Percentiles rank a stretch among this genome's conserved stretches.
phyloP scores from a whole-genome alignment of 192 early-diverging fungal genomes.

The Globomyces pollinis-pini region DNA sequence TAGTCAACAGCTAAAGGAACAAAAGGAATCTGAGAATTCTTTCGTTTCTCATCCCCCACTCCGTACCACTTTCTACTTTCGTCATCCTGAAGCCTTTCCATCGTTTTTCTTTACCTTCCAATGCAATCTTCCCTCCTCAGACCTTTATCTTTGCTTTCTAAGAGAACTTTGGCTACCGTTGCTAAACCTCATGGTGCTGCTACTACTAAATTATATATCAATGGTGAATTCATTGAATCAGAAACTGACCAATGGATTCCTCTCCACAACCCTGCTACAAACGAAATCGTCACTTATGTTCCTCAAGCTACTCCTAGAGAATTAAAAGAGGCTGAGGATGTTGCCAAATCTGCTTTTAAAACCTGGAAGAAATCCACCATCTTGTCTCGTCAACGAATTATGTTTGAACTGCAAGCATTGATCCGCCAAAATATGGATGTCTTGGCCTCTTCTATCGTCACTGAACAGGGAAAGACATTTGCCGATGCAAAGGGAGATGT shows the following conservation, averaged over 20 bases:
- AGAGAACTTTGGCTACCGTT: background rate
- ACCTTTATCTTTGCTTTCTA: too few relatives aligned
- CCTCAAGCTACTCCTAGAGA: constrained; percentile 84
- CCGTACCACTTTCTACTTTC: too few relatives aligned
- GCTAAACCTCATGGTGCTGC: background rate
- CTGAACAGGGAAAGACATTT: constrained; percentile 91
- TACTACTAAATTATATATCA: constrained; percentile 60
- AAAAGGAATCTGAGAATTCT: too few relatives aligned
- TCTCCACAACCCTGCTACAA: constrained; percentile 85
- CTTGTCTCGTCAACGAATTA: constrained; percentile 76
- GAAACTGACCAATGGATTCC: constrained; percentile 79
- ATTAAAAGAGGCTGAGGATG: constrained; percentile 64
- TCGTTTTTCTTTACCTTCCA: too few relatives aligned
- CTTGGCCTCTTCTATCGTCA: constrained; percentile 72
- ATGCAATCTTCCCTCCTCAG: too few relatives aligned
- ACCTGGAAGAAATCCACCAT: constrained; percentile 78
- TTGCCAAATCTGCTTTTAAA: constrained; percentile 72
- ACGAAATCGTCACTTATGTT: constrained; percentile 77
- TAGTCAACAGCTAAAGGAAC: too few relatives aligned
- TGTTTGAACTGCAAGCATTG: constrained; percentile 77
- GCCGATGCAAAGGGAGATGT: constrained; percentile 88
- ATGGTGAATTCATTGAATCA: constrained; percentile 88
- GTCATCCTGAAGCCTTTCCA: too few relatives aligned
- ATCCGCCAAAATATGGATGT: constrained; percentile 34
- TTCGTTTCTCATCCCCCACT: too few relatives aligned